Evolutionary conservation across 345 rosid species (phyloP).

Genomic region (Pseudoturritis turrita): DNA sequence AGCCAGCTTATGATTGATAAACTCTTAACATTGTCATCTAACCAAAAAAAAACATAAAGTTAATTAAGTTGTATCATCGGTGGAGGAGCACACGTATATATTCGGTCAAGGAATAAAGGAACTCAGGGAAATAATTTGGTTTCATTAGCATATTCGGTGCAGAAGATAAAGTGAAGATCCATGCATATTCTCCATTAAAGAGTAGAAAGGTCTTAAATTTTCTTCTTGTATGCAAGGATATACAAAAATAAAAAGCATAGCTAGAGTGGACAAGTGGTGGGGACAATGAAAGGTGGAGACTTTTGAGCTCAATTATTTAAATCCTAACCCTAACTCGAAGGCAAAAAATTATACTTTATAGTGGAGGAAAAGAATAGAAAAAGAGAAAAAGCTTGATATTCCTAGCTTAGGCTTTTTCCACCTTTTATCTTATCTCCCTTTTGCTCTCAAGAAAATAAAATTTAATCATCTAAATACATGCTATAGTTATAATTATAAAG

Average conservation of each 20-base stretch:
- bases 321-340: conserved; percentile 30
- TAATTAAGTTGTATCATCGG: conserved; percentile 6
- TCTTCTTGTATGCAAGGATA: conserved; percentile 25
- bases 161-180: conserved; percentile 33
- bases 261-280: conserved; percentile 32
- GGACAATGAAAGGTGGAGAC: conserved; percentile 33
- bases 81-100: conserved; percentile 5
- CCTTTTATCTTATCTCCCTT: conserved; percentile 25
- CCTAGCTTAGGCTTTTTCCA: conserved; percentile 32
- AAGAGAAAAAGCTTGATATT: conserved; percentile 33
- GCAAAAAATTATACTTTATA: conserved; percentile 20
- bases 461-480: neutral
- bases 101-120: conserved; percentile 34
- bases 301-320: conserved; percentile 36
- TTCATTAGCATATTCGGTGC: conserved; percentile 25
- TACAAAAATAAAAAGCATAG: conserved; percentile 19
- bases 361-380: conserved; percentile 22
- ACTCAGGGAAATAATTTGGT: conserved; percentile 4
- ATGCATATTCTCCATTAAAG: conserved; percentile 35
- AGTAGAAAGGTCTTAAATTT: conserved; percentile 21
- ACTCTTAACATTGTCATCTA: neutral
- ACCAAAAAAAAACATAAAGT: neutral
- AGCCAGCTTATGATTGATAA: neutral
- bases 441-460: conserved; percentile 15
- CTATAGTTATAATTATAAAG: neutral